Evolutionary conservation across 164 flowering plant genomes (phyloP).

Genomic region (Vitis rupestris): DNA sequence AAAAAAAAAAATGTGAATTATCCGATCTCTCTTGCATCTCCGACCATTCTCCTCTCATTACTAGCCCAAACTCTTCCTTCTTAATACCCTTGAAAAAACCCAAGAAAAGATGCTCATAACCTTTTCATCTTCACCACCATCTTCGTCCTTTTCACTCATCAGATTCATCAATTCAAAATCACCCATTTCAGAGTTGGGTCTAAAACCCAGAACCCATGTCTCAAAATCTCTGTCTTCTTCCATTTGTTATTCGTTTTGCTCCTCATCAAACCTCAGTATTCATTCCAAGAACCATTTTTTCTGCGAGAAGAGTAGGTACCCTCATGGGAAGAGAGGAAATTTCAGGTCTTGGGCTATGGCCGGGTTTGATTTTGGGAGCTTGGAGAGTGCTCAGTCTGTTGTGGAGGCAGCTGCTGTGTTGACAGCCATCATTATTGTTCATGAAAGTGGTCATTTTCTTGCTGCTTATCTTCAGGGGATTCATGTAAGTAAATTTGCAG

Average conservation of each 20-base stretch:
- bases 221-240: conserved; percentile 41
- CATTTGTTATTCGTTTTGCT: conserved; percentile 13
- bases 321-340: conserved; percentile 24
- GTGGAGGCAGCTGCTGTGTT: conserved; percentile 75
- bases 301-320: conserved; percentile 16
- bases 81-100: not conserved
- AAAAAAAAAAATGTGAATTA: conserved; percentile 16
- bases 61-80: not conserved
- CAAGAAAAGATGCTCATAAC: conserved; percentile 40
- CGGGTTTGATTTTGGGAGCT: conserved; percentile 51
- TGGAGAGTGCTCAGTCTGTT: conserved; percentile 75
- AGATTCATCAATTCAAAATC: conserved; percentile 32
- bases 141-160: conserved; percentile 26
- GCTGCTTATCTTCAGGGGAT: conserved; percentile 96
- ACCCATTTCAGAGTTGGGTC: conserved; percentile 25
- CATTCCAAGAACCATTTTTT: conserved; percentile 30
- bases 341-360: conserved; percentile 46
- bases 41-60: conserved; percentile 3
- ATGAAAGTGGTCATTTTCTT: conserved; percentile 90
- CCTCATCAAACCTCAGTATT: conserved; percentile 17
- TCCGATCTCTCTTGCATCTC: conserved; percentile 18
- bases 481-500: conserved; percentile 94
- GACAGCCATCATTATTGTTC: conserved; percentile 84
- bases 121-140: conserved; percentile 36
- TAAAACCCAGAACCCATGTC: conserved; percentile 40